Percentiles rank a stretch among this genome's conserved stretches.
These are phyloP conservation scores for Alloteropsis angusta DNA, from an alignment of 202 grass and related monocot species.

Conservation along the genomic window DNA sequence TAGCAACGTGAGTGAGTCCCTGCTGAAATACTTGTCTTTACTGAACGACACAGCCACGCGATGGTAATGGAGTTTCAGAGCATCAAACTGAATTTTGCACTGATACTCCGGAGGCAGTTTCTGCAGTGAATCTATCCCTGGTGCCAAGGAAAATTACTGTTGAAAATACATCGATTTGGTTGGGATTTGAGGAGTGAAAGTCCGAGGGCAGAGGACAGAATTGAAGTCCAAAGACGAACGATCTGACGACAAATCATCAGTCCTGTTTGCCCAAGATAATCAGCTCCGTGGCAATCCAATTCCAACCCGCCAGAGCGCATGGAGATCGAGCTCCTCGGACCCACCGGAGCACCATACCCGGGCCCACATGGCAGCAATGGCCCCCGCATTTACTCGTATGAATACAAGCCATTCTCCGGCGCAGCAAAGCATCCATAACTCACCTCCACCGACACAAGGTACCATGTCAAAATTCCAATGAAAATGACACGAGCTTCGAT, in stretches of 20 bases:
- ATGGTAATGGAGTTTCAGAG: not conserved
- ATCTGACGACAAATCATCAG: not conserved
- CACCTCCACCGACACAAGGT: not conserved
- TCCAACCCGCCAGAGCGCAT: too few relatives aligned
- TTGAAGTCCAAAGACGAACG: not conserved
- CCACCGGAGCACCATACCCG: not conserved
- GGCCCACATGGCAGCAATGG: not conserved
- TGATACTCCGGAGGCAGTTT: not conserved
- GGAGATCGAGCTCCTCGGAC: not conserved
- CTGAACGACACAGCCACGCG: not conserved
- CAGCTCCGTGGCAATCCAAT: not conserved
- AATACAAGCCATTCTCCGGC: not conserved
- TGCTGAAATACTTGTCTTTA: not conserved
- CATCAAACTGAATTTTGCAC: not conserved
- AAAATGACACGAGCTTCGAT: not conserved
- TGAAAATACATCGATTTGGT: not conserved
- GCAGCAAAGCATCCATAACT: not conserved
- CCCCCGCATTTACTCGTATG: not conserved
- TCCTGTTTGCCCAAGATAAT: not conserved
- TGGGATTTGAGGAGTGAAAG: not conserved
- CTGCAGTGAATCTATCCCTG: not conserved
- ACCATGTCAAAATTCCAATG: constrained; percentile 1
- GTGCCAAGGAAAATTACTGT: not conserved
- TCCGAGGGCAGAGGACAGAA: not conserved
- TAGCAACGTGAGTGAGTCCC: not conserved